Evolutionary conservation across 2,329 filamentous ascomycete species (phyloP).

Genomic region (Xenoacremonium recifei): DNA sequence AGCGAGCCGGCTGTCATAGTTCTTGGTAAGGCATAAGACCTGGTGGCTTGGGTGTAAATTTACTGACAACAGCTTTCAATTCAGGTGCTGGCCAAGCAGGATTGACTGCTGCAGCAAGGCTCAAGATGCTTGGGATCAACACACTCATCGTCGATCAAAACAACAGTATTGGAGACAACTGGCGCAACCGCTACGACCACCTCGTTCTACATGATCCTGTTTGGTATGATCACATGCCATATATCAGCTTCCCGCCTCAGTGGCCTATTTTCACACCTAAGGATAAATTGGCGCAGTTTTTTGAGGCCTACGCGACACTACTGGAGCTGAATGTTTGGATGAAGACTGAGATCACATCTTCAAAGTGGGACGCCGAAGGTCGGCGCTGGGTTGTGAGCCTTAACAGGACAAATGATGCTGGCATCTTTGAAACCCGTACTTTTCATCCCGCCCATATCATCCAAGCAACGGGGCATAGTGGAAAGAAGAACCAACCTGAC

Average conservation of each 20-base stretch:
- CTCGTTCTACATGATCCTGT: constrained; percentile 69
- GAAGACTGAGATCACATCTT: constrained; percentile 44
- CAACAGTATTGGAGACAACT: constrained; percentile 60
- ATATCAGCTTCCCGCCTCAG: constrained; percentile 59
- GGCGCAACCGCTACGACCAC: constrained; percentile 61
- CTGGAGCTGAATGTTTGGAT: constrained; percentile 71
- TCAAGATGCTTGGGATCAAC: constrained; percentile 57
- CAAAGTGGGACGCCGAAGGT: constrained; percentile 48
- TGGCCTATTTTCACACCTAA: constrained; percentile 73
- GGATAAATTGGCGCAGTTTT: constrained; percentile 68
- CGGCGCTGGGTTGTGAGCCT: constrained; percentile 56
- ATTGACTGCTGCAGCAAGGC: constrained; percentile 54
- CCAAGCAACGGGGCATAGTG: constrained; percentile 67
- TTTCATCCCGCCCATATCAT: constrained; percentile 63
- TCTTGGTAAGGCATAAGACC: constrained; percentile 45
- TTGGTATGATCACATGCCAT: constrained; percentile 61
- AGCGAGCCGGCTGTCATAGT: constrained; percentile 58
- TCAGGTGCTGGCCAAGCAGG: constrained; percentile 57
- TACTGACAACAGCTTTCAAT: neutral
- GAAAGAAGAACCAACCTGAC: constrained; percentile 59
- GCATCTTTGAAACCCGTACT: constrained; percentile 48
- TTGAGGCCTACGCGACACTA: constrained; percentile 61
- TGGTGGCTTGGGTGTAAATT: neutral
- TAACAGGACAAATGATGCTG: constrained; percentile 47
- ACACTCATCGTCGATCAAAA: constrained; percentile 59